Percentiles rank a stretch among this genome's conserved stretches.
Conservation (phyloP, 179 eudicot species). For the Monotropa hypopitys region DNA sequence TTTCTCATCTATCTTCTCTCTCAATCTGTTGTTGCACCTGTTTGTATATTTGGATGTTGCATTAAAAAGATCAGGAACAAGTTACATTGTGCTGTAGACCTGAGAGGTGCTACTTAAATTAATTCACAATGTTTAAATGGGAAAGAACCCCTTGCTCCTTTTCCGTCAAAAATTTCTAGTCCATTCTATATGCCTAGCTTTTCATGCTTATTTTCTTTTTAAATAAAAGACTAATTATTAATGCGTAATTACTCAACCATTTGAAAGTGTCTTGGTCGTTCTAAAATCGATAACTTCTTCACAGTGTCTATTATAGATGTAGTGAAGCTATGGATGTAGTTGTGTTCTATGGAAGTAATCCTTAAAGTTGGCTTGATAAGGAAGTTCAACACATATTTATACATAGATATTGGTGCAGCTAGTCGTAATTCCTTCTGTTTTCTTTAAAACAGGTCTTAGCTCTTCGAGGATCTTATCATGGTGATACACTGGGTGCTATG, state of each 20-base stretch:
- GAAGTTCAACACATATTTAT: not conserved
- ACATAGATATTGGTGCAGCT: not conserved
- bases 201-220: not conserved
- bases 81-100: not conserved
- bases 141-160: not conserved
- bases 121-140: not conserved
- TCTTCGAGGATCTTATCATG: conserved; percentile 91
- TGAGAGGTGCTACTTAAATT: not conserved
- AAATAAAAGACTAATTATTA: not conserved
- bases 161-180: not conserved
- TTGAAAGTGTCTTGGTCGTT: not conserved
- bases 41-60: not conserved
- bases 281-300: not conserved
- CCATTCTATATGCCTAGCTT: not conserved
- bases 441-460: conserved; percentile 57
- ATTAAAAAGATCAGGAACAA: not conserved
- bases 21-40: not conserved
- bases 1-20: not conserved
- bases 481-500: conserved; percentile 99
- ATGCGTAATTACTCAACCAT: not conserved
- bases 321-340: not conserved
- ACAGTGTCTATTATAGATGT: not conserved
- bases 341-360: not conserved
- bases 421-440: not conserved
- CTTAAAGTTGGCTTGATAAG: not conserved